phyloP scores from a whole-genome alignment of 352 stramenopile species.

The Globisporangium cystogenes region DNA sequence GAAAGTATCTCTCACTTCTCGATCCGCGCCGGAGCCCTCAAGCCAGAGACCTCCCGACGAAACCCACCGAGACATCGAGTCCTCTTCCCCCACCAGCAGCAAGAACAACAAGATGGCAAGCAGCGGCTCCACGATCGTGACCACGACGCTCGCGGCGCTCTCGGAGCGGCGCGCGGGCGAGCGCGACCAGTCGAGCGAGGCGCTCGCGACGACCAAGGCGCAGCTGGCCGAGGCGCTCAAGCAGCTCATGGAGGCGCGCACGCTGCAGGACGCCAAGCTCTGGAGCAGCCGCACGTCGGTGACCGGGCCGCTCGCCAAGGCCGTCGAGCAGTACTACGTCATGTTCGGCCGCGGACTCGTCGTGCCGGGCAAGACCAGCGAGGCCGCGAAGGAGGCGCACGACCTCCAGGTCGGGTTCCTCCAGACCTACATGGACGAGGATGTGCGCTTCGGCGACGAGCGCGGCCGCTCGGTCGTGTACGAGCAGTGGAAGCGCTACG shows the following conservation, averaged over 20 bases:
- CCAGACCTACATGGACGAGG: conserved; percentile 28
- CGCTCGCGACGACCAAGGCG: conserved; percentile 2
- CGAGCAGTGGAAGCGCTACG: conserved; percentile 20
- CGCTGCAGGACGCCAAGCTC: conserved; percentile 13
- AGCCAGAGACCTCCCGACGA: no score
- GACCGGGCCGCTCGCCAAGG: conserved; percentile 4
- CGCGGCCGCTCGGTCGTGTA: conserved; percentile 9
- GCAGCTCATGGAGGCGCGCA: conserved; percentile 8
- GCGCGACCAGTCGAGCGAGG: conserved; percentile 9
- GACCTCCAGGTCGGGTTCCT: conserved; percentile 26
- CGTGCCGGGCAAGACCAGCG: conserved; percentile 3
- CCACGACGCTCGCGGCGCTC: conserved; percentile 6
- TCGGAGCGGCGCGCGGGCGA: conserved; percentile 9
- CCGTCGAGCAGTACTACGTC: conserved; percentile 16
- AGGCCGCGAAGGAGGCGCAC: conserved; percentile 7
- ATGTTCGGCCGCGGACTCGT: conserved; percentile 14
- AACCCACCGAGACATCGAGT: no score
- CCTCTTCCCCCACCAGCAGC: no score
- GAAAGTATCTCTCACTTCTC: conserved; percentile 1
- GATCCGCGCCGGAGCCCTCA: not conserved
- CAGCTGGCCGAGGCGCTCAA: conserved; percentile 11
- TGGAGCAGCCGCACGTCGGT: conserved; percentile 14
- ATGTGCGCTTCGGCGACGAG: conserved; percentile 29
- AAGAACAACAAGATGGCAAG: not conserved
- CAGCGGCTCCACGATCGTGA: conserved; percentile 1